Evolutionary conservation across 768 basidiomycete species (phyloP), one percentile per base, ranked within the genome.

Genomic region (Pleurotus citrinopileatus): DNA sequence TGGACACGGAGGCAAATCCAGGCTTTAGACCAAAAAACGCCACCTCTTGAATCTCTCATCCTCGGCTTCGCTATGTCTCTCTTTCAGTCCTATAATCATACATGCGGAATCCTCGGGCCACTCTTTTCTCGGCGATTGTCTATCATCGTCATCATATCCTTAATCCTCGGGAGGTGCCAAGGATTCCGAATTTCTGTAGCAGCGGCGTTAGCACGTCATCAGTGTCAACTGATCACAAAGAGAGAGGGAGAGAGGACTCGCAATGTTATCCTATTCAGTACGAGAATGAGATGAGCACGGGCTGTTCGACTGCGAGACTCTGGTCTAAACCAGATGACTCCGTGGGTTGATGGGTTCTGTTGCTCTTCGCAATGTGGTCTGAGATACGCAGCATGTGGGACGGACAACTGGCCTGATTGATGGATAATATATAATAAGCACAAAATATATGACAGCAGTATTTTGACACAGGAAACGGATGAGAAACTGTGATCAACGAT

Each of bases 401-500:
- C n/a, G n/a, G n/a, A n/a, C n/a, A n/a, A n/a, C n/a, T n/a, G n/a
- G n/a, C n/a, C n/a, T 40, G 17, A 40, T 40, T 40, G 7, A 7
- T 40, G 45, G 28, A 47, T 26, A 13, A 26, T n/a, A 17, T 15
- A n/a, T n/a, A 15, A n/a, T 12, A 28, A 27, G 45, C n/a, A 25
- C 28, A 47, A 47, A 15, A 40, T n/a, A 15, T 47, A 47, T 29
- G n/a, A n/a, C n/a, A 12, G 26, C 57, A 57, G 59, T 63, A 57
- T 55, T 51, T 56, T 68, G 67, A 67, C 67, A 67, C 65, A 68
- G 29, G 29, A 32, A 65, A 47, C 25, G 67, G 63, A 42, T 58
- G 61, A 62, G 65, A 69, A 70, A 58, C 63, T 57, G 60, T 59
- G 63, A 64, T 70, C 62, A 68, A 63, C 54, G 50, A 42, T 53